Evolutionary conservation across 163 green algal species (phyloP), one percentile per base, ranked within the genome.

Genomic region (Picocystis sp.): DNA sequence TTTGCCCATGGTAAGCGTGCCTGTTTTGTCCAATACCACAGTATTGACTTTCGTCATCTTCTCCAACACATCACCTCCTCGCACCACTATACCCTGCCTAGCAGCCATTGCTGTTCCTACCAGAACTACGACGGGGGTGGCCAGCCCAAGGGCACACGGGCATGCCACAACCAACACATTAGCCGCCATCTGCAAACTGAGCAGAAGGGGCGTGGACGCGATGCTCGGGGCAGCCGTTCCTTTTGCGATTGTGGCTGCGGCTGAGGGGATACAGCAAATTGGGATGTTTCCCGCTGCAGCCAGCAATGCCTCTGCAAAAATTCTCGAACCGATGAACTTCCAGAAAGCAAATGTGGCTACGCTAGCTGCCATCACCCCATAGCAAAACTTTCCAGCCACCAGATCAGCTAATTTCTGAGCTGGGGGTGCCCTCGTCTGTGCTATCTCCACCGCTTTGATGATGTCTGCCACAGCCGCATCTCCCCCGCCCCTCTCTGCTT

Each of bases 21-120:
- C 88, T 0, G 88, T 97, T 74, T 96, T 97, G 73, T 97, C 88
- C 61, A 96, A 84, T 15, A 96, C 75, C 9, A 89, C 61, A 2
- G 75, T 81, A 52, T 86, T 75, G 2, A 89, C 56, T 0, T 60
- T 47, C 3, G 72, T 76, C 14, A 77, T 66, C 2, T 62, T 53
- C 65, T 94, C 85, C 47, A 95, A 52, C 1, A 92, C 71, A 62
- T 95, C 86, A 0, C 86, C 86, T 3, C 85, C 83, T 0, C 86
- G 67, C 24, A 97, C 81, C 9, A 97, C 72, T 51, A 95, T 59
- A 8, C 86, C 86, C 11, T 69, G 56, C 25, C 41, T 47, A 1
- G 65, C 65, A 11, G 45, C 65, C 11, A 72, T 45, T 1, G 33
- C 35, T 34, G 66, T 73, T 17, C 56, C 55, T 3, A 72, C 58